phyloP scores from a whole-genome alignment of 2,329 filamentous ascomycete genomes.

The Chaetomium olivaceum region DNA sequence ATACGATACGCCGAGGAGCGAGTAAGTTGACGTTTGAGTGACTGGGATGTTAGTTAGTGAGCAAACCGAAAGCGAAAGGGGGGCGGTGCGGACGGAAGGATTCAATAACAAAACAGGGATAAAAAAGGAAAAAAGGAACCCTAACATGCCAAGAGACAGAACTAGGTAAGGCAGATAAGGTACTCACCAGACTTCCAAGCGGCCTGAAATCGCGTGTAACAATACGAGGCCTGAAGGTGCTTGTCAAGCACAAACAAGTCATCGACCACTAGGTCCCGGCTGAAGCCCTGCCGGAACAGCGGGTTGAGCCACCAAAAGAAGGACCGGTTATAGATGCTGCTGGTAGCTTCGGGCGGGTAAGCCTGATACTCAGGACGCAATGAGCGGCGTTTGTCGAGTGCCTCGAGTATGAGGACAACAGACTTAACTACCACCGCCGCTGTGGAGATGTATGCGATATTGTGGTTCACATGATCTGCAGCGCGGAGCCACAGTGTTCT shows the following conservation, averaged over 20 bases:
- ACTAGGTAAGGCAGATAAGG: not conserved
- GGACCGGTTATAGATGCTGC: slow-evolving; percentile 31
- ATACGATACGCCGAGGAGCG: slow-evolving; percentile 35
- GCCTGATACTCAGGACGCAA: slow-evolving; percentile 25
- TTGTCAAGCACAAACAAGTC: slow-evolving; percentile 32
- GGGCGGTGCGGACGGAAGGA: no score
- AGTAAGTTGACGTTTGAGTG: slow-evolving; percentile 15
- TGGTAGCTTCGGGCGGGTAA: slow-evolving; percentile 30
- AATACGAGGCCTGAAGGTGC: slow-evolving; percentile 25
- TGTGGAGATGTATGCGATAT: slow-evolving; percentile 36
- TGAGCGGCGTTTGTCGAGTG: slow-evolving; percentile 35
- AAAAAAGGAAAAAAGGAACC: not conserved
- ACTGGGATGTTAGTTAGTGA: not conserved
- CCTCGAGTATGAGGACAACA: slow-evolving; percentile 38
- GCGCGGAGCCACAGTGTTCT: slow-evolving; percentile 41
- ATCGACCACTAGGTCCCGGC: slow-evolving; percentile 30
- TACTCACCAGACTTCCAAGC: slow-evolving; percentile 26
- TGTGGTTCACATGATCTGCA: slow-evolving; percentile 17
- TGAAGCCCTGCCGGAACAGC: slow-evolving; percentile 30
- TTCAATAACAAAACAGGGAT: not conserved
- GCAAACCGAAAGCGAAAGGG: not conserved
- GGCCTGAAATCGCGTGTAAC: slow-evolving; percentile 16
- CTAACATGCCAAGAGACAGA: not conserved
- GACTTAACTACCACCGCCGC: slow-evolving; percentile 35
- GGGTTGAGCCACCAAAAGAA: slow-evolving; percentile 35